Percentiles rank a stretch among this genome's conserved stretches.
Conservation (phyloP, 2,329 filamentous ascomycete species). For the Fulvia fulva region DNA sequence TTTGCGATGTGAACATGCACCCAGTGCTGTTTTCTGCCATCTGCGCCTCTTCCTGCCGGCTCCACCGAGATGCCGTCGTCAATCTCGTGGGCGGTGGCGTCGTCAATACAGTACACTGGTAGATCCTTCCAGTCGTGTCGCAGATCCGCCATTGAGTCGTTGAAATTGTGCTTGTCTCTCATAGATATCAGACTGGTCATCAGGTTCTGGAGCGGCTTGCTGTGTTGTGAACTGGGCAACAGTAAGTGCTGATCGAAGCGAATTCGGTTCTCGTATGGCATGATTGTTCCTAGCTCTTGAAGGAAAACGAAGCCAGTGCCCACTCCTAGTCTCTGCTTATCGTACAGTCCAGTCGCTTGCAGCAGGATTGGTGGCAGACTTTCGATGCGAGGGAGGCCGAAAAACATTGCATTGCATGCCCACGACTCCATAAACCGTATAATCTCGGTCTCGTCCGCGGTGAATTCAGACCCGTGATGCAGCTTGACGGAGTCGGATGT, state of each 20-base stretch:
- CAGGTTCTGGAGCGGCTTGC: conserved; percentile 42
- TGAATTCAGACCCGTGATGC: conserved; percentile 40
- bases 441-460: conserved; percentile 51
- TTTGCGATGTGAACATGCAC: conserved; percentile 76
- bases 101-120: conserved; percentile 70
- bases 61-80: conserved; percentile 77
- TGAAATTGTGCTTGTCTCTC: conserved; percentile 36
- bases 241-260: conserved; percentile 56
- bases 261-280: conserved; percentile 65
- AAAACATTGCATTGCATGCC: conserved; percentile 56
- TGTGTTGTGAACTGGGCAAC: conserved; percentile 47
- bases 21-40: conserved; percentile 58
- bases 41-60: conserved; percentile 26
- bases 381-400: conserved; percentile 50
- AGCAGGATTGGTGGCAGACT: conserved; percentile 63
- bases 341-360: conserved; percentile 59
- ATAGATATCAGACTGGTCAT: conserved; percentile 31
- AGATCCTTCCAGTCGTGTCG: conserved; percentile 59
- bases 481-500: conserved; percentile 24
- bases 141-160: conserved; percentile 53
- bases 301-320: conserved; percentile 61
- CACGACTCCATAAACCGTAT: conserved; percentile 68
- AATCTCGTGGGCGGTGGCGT: conserved; percentile 62
- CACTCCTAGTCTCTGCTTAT: conserved; percentile 36
- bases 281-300: conserved; percentile 69